Evolutionary conservation across 345 rosid genomes (phyloP), one percentile per base, ranked within the genome.

Genomic region (Syzygium aromaticum): DNA sequence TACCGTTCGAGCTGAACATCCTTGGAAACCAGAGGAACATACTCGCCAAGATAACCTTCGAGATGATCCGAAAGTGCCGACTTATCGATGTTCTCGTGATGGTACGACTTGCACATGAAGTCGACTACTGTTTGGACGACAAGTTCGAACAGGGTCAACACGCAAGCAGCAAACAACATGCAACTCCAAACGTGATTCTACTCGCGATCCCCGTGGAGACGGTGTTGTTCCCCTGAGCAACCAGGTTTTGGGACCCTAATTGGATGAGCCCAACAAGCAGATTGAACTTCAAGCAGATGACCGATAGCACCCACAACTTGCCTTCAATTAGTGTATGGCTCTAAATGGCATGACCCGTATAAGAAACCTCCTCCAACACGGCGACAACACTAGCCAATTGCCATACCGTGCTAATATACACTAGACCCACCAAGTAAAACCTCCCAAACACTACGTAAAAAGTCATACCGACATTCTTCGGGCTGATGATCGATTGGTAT

Each of bases 21-120:
- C 88, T 88, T 90, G 78, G 93, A 87, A 86, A 87, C 92, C 86
- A 93, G 89, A 52, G 93, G 94, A 86, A 91, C 92, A 64, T 93
- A 92, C 57, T 92, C 95, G 46, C 92, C 93, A 19, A 92, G 84
- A 64, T 92, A 94, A 56, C 89, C 96, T 56, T 93, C 92, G 38
- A 92, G 94, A 56, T 93, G 95, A 86, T 93, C 92, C 14, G 91
- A 91, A 12, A 94, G 84, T 8, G 93, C 91, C 11, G 93, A 91
- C 86, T 93, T 93, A 86, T 91, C 92, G 17, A 94, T 93, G 46
- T 91, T 92, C 82, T 94, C 92, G 86, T 89, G 95, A 86, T 94
- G 95, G 77, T 91, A 90, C 1, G 95, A 93, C 85, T 94, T 93
- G 91, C 96, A 94, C 33, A 93, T 94, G 40, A 93, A 92, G 92